Conservation (phyloP, 2,329 filamentous ascomycete species). For the Cytospora leucostoma region DNA sequence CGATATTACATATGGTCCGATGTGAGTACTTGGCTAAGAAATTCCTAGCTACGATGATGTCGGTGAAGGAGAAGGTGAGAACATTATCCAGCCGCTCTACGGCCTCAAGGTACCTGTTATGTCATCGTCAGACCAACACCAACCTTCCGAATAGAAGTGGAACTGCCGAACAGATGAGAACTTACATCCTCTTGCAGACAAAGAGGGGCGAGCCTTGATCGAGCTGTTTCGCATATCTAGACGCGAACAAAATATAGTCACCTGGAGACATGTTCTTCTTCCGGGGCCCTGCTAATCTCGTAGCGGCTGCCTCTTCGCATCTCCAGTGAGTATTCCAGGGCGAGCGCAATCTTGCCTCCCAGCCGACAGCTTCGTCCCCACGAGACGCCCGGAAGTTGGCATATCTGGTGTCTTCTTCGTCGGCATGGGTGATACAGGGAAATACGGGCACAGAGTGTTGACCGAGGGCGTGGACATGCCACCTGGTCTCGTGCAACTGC, state of each 20-base stretch:
- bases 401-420: slow-evolving; percentile 24
- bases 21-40: slow-evolving; percentile 32
- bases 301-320: slow-evolving; percentile 22
- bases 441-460: slow-evolving; percentile 23
- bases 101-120: slow-evolving; percentile 35
- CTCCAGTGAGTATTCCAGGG: slow-evolving; percentile 26
- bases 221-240: slow-evolving; percentile 26
- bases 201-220: slow-evolving; percentile 25
- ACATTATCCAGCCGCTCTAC: slow-evolving; percentile 31
- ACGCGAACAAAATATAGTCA: background rate
- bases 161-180: background rate
- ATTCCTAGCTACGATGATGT: slow-evolving; percentile 29
- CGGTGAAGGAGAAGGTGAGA: slow-evolving; percentile 37
- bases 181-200: slow-evolving; percentile 36
- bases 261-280: slow-evolving; percentile 5
- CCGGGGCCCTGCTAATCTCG: slow-evolving; percentile 8
- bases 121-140: background rate
- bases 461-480: slow-evolving; percentile 29
- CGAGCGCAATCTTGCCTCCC: slow-evolving; percentile 24
- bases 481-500: slow-evolving; percentile 28
- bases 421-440: slow-evolving; percentile 29
- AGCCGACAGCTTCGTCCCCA: slow-evolving; percentile 15
- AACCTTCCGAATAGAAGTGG: background rate
- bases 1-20: slow-evolving; percentile 30
- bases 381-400: slow-evolving; percentile 19